phyloP scores from a whole-genome alignment of 305 asterid genomes.

The Fraxinus baroniana region DNA sequence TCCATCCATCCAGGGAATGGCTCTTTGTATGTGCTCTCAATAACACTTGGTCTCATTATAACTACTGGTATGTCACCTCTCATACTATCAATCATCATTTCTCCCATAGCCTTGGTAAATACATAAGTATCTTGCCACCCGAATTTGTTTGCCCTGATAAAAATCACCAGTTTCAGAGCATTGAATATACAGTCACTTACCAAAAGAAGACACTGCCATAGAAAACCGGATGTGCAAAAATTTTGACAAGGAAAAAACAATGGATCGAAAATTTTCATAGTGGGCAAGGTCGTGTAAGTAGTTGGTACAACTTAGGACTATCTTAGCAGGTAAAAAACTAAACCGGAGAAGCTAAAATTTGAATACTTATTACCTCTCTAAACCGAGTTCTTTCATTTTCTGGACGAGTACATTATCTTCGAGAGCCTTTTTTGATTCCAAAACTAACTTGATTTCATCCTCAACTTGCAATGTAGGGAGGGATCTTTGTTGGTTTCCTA shows the following conservation, averaged over 20 bases:
- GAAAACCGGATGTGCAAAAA: neutral
- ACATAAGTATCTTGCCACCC: slow-evolving; percentile 99
- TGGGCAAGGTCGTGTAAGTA: neutral
- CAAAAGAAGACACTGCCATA: neutral
- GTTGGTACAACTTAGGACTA: neutral
- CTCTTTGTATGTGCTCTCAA: slow-evolving; percentile 94
- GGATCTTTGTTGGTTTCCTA: slow-evolving; percentile 32
- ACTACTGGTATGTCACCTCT: slow-evolving; percentile 87
- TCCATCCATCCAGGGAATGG: slow-evolving; percentile 99
- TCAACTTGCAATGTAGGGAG: slow-evolving; percentile 61
- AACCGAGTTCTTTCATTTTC: slow-evolving; percentile 75
- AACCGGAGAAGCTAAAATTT: neutral
- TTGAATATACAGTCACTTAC: neutral
- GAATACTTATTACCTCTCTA: slow-evolving; percentile 53
- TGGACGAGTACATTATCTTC: slow-evolving; percentile 47
- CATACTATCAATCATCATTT: slow-evolving; percentile 81
- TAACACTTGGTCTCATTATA: slow-evolving; percentile 86
- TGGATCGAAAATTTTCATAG: neutral
- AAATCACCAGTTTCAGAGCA: slow-evolving; percentile 3
- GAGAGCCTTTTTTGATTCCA: slow-evolving; percentile 51
- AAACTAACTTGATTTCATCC: slow-evolving; percentile 69
- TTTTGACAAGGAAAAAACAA: neutral
- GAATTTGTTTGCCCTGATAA: slow-evolving; percentile 76
- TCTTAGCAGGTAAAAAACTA: neutral
- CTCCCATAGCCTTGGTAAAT: slow-evolving; percentile 98